phyloP scores from a whole-genome alignment of 73 alveolate species.

The Vitrella brassicaformis region DNA sequence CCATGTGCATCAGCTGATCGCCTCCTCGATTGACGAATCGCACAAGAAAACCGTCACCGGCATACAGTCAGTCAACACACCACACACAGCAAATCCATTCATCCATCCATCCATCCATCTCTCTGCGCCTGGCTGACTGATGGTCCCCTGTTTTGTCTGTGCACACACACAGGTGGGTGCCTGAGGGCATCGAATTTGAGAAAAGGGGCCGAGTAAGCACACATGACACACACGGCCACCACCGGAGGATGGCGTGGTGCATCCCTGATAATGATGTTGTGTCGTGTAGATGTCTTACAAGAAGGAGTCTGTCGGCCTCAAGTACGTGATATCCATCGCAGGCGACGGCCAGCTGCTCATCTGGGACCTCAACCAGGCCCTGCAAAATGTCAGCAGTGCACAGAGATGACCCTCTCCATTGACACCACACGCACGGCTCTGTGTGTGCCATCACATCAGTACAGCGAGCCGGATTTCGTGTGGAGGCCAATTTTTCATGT shows the following conservation, averaged over 20 bases:
- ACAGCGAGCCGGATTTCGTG: slow-evolving; percentile 20
- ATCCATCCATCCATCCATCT: neutral
- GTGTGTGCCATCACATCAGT: too few relatives aligned
- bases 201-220: too few relatives aligned
- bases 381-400: too few relatives aligned
- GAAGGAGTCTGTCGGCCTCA: neutral
- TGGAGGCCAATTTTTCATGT: slow-evolving; percentile 23
- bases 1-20: slow-evolving; percentile 7
- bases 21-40: slow-evolving; percentile 19
- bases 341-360: slow-evolving; percentile 29
- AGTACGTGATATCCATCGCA: slow-evolving; percentile 16
- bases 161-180: neutral
- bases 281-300: too few relatives aligned
- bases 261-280: too few relatives aligned
- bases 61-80: slow-evolving; percentile 3
- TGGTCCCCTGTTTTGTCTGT: neutral
- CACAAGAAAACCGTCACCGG: slow-evolving; percentile 15
- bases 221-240: too few relatives aligned
- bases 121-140: too few relatives aligned
- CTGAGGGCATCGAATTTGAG: neutral
- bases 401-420: too few relatives aligned
- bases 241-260: too few relatives aligned
- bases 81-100: neutral
- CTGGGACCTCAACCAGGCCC: slow-evolving; percentile 25
- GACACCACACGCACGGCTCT: too few relatives aligned